Evolutionary conservation across 768 basidiomycete genomes (phyloP).

Genomic region (Leucosporidium yakuticum): DNA sequence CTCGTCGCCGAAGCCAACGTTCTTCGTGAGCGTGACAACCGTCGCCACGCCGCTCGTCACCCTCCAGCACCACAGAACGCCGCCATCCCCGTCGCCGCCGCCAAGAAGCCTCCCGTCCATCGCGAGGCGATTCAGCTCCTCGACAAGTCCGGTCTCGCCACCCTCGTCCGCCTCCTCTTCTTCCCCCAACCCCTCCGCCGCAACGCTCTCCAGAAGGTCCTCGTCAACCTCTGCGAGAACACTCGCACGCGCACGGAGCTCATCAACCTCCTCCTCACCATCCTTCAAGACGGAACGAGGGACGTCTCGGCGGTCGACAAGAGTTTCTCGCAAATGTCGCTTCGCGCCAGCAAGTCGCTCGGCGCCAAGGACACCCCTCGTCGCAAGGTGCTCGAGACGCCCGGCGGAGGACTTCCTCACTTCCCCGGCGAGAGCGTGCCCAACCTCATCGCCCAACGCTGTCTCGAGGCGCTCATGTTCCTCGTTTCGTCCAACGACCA

Average conservation of each 20-base stretch:
- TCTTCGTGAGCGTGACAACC: conserved; percentile 50
- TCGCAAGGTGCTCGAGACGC: conserved; percentile 43
- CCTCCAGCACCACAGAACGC: background rate
- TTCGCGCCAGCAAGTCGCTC: conserved; percentile 49
- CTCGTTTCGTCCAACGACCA: conserved; percentile 79
- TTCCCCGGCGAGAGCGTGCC: conserved; percentile 69
- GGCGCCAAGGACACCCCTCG: conserved; percentile 39
- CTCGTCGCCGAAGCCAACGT: conserved; percentile 76
- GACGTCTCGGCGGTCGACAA: conserved; percentile 84
- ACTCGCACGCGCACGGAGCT: conserved; percentile 81
- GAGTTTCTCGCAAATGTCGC: conserved; percentile 84
- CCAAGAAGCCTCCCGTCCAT: conserved; percentile 45
- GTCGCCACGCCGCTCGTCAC: background rate
- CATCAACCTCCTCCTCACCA: conserved; percentile 87
- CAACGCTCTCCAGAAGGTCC: conserved; percentile 74
- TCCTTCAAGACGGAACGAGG: conserved; percentile 89
- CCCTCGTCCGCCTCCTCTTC: conserved; percentile 85
- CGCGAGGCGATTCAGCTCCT: conserved; percentile 83
- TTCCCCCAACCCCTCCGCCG: conserved; percentile 89
- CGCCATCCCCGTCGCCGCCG: background rate
- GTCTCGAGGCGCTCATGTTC: conserved; percentile 79
- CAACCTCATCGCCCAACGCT: conserved; percentile 87
- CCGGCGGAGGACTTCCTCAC: conserved; percentile 49
- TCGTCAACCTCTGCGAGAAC: conserved; percentile 95
- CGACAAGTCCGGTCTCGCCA: conserved; percentile 80